Conservation (phyloP, 495 filamentous ascomycete genomes). For the Podospora bellae-mahoneyi region DNA sequence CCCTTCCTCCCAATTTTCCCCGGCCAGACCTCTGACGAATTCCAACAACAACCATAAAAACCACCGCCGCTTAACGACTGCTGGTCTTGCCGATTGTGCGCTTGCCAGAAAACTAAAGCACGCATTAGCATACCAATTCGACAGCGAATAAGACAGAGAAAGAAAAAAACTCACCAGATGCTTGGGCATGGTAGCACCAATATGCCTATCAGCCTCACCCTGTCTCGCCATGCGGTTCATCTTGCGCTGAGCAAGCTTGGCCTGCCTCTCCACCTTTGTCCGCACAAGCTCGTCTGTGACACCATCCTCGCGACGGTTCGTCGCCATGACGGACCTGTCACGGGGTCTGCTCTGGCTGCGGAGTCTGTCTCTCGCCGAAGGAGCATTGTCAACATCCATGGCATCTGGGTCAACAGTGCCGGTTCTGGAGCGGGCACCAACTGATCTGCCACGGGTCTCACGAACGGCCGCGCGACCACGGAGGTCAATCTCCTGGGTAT, state of each 20-base stretch:
- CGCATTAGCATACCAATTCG: constrained; percentile 31
- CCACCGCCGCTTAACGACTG: constrained; percentile 6
- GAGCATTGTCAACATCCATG: constrained; percentile 79
- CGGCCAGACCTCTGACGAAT: not conserved
- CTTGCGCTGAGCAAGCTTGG: constrained; percentile 90
- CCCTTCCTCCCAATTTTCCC: not conserved
- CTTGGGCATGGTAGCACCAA: constrained; percentile 74
- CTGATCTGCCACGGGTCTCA: constrained; percentile 59
- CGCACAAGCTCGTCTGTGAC: constrained; percentile 57
- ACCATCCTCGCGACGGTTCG: constrained; percentile 82
- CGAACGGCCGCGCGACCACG: constrained; percentile 61
- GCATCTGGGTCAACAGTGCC: constrained; percentile 59
- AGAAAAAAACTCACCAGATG: constrained; percentile 68
- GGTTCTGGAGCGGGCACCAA: constrained; percentile 41
- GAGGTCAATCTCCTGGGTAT: constrained; percentile 66
- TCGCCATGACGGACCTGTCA: constrained; percentile 58
- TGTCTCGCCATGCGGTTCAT: constrained; percentile 97
- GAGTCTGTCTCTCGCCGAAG: constrained; percentile 55
- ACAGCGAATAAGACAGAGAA: not conserved
- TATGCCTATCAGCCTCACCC: constrained; percentile 95
- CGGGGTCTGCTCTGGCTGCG: constrained; percentile 75
- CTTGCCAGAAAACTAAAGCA: constrained; percentile 49
- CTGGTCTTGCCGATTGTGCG: constrained; percentile 52
- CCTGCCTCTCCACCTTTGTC: constrained; percentile 75
- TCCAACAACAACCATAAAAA: not conserved